Conservation (phyloP, 163 green algal genomes). For the Chlamydomonas reinhardtii region DNA sequence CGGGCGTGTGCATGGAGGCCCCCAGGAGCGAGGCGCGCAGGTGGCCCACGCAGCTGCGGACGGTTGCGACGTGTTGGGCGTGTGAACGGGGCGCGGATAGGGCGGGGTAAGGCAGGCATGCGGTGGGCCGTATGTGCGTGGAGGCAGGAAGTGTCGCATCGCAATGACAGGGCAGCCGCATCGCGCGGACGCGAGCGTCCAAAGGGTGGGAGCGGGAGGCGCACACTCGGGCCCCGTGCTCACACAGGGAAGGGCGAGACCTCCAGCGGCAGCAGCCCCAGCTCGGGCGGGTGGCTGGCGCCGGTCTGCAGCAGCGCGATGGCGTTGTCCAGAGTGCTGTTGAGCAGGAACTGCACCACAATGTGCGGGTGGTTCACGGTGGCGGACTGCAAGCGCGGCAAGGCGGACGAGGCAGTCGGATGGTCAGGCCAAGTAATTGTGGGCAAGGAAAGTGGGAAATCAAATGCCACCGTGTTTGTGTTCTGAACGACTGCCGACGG, state of each 20-base stretch:
- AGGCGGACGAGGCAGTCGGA: neutral
- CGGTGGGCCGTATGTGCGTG: too few species aligned
- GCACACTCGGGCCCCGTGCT: neutral
- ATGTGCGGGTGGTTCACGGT: constrained; percentile 28
- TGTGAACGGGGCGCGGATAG: neutral
- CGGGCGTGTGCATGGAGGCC: constrained; percentile 37
- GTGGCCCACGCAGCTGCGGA: constrained; percentile 29
- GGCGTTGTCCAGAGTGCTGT: constrained; percentile 6
- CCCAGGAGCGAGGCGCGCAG: constrained; percentile 40
- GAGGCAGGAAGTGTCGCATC: too few species aligned
- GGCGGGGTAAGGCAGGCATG: neutral
- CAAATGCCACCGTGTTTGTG: too few species aligned
- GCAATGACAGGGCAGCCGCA: too few species aligned
- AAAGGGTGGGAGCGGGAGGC: neutral
- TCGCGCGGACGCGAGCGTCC: neutral
- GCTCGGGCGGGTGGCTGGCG: constrained; percentile 11
- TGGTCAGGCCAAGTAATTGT: too few species aligned
- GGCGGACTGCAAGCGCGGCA: neutral
- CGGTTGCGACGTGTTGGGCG: neutral
- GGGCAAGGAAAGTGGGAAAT: too few species aligned
- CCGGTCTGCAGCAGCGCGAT: constrained; percentile 25
- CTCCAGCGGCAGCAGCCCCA: constrained; percentile 28
- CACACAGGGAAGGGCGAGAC: constrained; percentile 41
- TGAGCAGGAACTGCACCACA: constrained; percentile 50
- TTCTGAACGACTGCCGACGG: too few species aligned